phyloP scores from a whole-genome alignment of 371 early-diverging fungal genomes.

The Syncephalastrum contaminatum region DNA sequence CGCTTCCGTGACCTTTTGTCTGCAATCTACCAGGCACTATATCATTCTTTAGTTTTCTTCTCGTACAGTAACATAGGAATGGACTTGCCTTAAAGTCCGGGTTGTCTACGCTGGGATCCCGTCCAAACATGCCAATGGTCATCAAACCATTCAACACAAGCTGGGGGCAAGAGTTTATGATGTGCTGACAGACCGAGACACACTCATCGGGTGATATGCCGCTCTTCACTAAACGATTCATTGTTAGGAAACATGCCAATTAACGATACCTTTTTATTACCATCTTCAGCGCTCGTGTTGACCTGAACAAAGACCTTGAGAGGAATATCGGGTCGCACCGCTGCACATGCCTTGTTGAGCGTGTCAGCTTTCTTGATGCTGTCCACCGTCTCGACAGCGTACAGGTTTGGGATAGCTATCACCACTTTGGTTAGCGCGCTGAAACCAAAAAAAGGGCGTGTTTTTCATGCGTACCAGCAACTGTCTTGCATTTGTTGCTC shows the following conservation, averaged over 20 bases:
- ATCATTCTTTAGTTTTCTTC: not conserved
- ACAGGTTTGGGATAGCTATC: conserved; percentile 82
- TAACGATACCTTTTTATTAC: conserved; percentile 37
- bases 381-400: conserved; percentile 90
- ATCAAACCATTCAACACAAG: conserved; percentile 84
- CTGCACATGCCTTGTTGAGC: conserved; percentile 71
- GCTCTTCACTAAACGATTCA: conserved; percentile 64
- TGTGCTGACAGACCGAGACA: conserved; percentile 56
- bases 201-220: conserved; percentile 62
- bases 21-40: conserved; percentile 48
- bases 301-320: conserved; percentile 88
- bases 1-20: conserved; percentile 21
- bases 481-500: conserved; percentile 91
- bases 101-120: conserved; percentile 60
- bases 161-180: conserved; percentile 64
- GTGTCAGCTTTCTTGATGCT: conserved; percentile 77
- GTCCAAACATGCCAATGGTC: conserved; percentile 87
- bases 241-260: not conserved
- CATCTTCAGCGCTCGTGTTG: conserved; percentile 92
- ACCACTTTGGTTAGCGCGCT: not conserved
- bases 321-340: conserved; percentile 43
- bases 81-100: conserved; percentile 80
- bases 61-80: not conserved
- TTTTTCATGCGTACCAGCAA: conserved; percentile 52
- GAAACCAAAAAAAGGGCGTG: not conserved